Conservation (phyloP, 2,329 filamentous ascomycete species). For the Alternaria gansuensis region DNA sequence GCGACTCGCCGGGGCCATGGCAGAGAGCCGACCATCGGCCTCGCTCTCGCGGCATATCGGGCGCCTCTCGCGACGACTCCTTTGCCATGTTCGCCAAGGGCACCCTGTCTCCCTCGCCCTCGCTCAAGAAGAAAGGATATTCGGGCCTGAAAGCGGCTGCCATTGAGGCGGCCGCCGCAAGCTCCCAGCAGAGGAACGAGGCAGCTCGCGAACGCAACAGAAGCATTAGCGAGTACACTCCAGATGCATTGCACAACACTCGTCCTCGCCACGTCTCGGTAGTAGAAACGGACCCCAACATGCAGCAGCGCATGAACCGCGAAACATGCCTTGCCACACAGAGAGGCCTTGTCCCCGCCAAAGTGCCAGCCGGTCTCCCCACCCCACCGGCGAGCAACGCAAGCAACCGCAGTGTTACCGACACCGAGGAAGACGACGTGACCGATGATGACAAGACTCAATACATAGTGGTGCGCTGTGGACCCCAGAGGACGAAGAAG, state of each 20-base stretch:
- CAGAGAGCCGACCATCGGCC: conserved; percentile 47
- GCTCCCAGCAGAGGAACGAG: conserved; percentile 46
- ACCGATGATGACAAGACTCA: conserved; percentile 55
- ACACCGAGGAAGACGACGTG: conserved; percentile 63
- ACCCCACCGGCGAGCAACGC: conserved; percentile 80
- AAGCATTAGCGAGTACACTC: conserved; percentile 88
- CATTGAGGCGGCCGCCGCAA: conserved; percentile 51
- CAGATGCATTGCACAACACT: conserved; percentile 72
- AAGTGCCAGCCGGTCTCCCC: conserved; percentile 58
- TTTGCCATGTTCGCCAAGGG: conserved; percentile 43
- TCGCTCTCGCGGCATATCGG: conserved; percentile 48
- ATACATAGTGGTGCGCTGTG: conserved; percentile 59
- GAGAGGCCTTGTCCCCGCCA: conserved; percentile 74
- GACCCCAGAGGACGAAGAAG: conserved; percentile 75
- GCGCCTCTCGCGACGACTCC: conserved; percentile 45
- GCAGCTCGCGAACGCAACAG: conserved; percentile 72
- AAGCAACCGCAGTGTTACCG: conserved; percentile 64
- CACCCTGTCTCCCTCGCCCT: conserved; percentile 50
- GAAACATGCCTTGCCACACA: conserved; percentile 83
- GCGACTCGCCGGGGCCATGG: conserved; percentile 57
- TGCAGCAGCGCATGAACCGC: conserved; percentile 68
- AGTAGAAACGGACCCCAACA: conserved; percentile 59
- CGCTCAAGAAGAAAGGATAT: conserved; percentile 60
- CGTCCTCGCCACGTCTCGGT: conserved; percentile 71
- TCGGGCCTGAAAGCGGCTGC: conserved; percentile 55